Base-by-base conservation (phyloP, 176 grass and related monocot species). In the Guadua angustifolia region DNA sequence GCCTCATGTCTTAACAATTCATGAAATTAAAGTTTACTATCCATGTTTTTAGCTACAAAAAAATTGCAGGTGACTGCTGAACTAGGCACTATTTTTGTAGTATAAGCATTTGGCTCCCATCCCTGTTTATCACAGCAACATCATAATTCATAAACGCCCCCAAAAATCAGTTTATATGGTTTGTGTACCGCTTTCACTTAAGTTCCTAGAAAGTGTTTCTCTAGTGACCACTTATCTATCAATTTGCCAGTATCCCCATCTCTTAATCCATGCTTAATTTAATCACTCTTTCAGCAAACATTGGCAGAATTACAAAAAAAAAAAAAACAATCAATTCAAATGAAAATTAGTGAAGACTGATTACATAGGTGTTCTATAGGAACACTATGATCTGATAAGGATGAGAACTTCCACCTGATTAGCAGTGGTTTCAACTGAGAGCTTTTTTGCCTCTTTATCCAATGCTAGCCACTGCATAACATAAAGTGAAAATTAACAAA, bases 381-480 rank as follows among this genome's bases (percentile, higher is more conserved):
- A 83, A 72, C 17, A 67, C 5, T 66, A 71, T 52, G 40, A 67
- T n/a, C 22, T 61, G 24, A 36, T 79, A 68, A 66, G 71, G 66
- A 57, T 33, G 74, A 76, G 39, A 85, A 79, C 32, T 61, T 83
- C 83, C 84, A 99, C 96, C 89, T 99, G 96, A 86, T 99, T 99
- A 81, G 89, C 88, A 79, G 93, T 99, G 64, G 96, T 99, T 89
- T 99, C 91, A 87, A 99, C 96, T 55, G 74, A 89, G 71, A 99
- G 91, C 80, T 75, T 99, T 79, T 99, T 99, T 61, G 83, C 79
- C 53, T 90, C 93, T 87, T 94, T 94, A 89, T 99, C 96, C 80
- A 99, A 87, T 69, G 93, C 89, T 26, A 99, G 82, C 96, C 96
- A 99, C 96, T 99, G 87, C 69, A 65, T 9, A 67, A 86, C 36